Conservation (phyloP, 306 rosid species). For the Corylus avellana region DNA sequence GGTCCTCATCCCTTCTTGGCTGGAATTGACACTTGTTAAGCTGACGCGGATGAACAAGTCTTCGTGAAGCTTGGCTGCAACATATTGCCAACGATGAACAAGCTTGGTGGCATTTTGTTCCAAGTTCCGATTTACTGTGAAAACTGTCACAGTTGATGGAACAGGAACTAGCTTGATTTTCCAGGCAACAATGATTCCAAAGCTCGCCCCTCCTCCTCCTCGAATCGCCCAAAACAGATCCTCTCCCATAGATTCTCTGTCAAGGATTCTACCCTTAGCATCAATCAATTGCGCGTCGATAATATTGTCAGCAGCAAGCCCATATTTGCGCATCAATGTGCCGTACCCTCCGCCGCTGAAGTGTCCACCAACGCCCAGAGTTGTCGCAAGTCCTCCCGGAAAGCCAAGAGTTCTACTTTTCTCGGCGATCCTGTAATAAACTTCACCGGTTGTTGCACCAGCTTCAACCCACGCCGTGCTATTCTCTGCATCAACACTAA, state of each 20-base stretch:
- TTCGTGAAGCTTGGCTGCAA: constrained; percentile 14
- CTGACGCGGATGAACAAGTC: constrained; percentile 14
- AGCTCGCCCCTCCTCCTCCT: constrained; percentile 78
- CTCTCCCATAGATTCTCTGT: constrained; percentile 65
- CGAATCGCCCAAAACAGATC: constrained; percentile 76
- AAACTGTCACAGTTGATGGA: constrained; percentile 25
- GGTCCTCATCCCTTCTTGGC: constrained; percentile 13
- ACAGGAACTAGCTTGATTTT: constrained; percentile 18
- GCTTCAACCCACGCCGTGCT: constrained; percentile 25
- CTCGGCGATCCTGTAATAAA: constrained; percentile 19
- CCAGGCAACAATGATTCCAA: constrained; percentile 52
- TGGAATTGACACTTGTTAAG: constrained; percentile 6
- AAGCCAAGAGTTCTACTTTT: constrained; percentile 24
- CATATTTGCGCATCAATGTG: constrained; percentile 61
- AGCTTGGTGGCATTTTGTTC: constrained; percentile 22
- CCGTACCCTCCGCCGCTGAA: constrained; percentile 43
- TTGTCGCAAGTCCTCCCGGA: constrained; percentile 24
- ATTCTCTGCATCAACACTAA: background rate
- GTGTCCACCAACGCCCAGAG: constrained; percentile 25
- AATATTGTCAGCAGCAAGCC: constrained; percentile 56
- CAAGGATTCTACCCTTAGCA: constrained; percentile 50
- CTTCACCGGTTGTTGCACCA: constrained; percentile 23
- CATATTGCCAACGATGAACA: constrained; percentile 20
- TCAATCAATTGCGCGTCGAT: constrained; percentile 57
- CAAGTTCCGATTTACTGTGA: constrained; percentile 13